Percentiles rank a stretch among this genome's conserved stretches.
These are phyloP conservation scores for Ceratocystis huliohia DNA, from an alignment of 2,329 filamentous ascomycete genomes.

Conservation along the genomic window DNA sequence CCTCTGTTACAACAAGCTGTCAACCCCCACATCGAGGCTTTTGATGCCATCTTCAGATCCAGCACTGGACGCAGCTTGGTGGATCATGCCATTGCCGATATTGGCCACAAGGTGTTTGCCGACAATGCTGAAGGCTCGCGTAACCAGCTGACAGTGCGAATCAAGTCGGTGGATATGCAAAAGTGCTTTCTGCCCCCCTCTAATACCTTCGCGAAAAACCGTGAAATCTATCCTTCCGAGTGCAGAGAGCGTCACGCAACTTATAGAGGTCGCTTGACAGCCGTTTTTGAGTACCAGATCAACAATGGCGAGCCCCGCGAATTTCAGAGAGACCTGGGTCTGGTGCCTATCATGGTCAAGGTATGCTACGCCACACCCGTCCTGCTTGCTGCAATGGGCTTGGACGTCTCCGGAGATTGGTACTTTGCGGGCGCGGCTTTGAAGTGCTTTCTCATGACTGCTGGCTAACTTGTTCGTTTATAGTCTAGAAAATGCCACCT, in stretches of 20 bases:
- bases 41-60: constrained; percentile 68
- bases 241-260: constrained; percentile 87
- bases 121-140: constrained; percentile 53
- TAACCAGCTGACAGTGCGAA: constrained; percentile 65
- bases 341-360: constrained; percentile 87
- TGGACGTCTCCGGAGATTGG: no score
- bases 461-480: constrained; percentile 3
- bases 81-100: constrained; percentile 68
- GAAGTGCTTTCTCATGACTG: no score
- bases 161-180: constrained; percentile 71
- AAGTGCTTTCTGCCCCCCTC: constrained; percentile 65
- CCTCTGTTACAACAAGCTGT: constrained; percentile 77
- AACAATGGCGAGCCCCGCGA: constrained; percentile 79
- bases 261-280: constrained; percentile 76
- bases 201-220: constrained; percentile 73
- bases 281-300: constrained; percentile 70
- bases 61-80: constrained; percentile 33
- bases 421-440: no score
- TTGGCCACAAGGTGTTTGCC: constrained; percentile 76
- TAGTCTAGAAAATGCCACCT: constrained; percentile 86
- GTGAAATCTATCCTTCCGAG: constrained; percentile 82
- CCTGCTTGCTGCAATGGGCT: no score
- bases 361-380: constrained; percentile 34
- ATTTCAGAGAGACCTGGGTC: constrained; percentile 71
- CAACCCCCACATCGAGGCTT: constrained; percentile 84